Evolutionary conservation across 805 yeast species (phyloP), one percentile per base, ranked within the genome.

Genomic region (Scheffersomyces lignosus): DNA sequence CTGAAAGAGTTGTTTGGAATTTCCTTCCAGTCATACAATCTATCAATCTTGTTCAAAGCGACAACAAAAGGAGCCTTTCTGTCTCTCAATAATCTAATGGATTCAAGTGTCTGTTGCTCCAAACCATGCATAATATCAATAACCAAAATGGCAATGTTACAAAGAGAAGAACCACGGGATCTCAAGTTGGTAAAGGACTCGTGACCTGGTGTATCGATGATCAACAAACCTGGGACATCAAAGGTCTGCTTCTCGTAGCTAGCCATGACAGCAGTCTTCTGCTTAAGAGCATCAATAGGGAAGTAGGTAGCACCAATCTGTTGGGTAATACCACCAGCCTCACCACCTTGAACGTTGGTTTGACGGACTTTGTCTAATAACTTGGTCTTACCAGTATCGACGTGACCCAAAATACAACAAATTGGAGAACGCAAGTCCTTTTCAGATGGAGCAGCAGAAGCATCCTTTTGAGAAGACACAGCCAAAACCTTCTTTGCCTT

Each of bases 271-370:
- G 80, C 84, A 18, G 98, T 93, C 71, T 93, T 93, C 58, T 81
- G 81, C 64, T 83, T 82, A 56, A 93, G 87, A 29, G 97, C 89
- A 20, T 85, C 95, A 50, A 93, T 89, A 44, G 99, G 99, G 87
- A 93, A 93, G 64, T 93, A 93, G 15, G 99, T 93, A 38, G 99
- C 99, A 80, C 99, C 99, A 60, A 93, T 93, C 71, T 93, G 99
- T 77, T 93, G 99, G 48, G 99, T 93, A 64, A 93, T 93, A 74
- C 99, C 99, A 74, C 99, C 99, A 38, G 99, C 99, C 73, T 93
- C 99, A 60, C 99, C 99, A 64, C 97, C 99, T 73, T 93, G 99
- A 44, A 93, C 99, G 59, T 93, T 93, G 28, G 98, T 93, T 73
- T 91, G 97, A 73, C 99, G 91, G 52, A 93, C 83, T 68, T 93